Evolutionary conservation across 2,329 filamentous ascomycete genomes (phyloP).

Genomic region (Pseudogymnoascus sp.): DNA sequence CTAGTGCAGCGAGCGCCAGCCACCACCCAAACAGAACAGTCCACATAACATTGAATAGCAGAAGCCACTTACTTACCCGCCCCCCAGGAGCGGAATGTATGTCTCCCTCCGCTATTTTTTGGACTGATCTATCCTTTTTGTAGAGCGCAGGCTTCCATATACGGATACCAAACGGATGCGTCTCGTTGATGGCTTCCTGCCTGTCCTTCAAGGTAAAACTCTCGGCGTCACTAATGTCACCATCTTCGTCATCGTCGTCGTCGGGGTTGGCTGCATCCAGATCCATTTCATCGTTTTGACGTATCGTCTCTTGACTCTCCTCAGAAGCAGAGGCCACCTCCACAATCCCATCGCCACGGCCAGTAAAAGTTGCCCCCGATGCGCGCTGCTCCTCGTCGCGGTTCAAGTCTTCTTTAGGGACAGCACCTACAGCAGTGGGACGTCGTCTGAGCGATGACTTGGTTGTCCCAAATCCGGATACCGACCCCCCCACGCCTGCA

Average conservation of each 20-base stretch:
- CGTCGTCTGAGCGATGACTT: conserved; percentile 41
- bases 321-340: conserved; percentile 16
- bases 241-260: conserved; percentile 55
- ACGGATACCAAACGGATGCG: conserved; percentile 95
- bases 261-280: conserved; percentile 24
- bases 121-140: conserved; percentile 94
- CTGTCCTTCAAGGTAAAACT: conserved; percentile 97
- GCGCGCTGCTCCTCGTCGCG: conserved; percentile 38
- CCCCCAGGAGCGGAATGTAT: conserved; percentile 93
- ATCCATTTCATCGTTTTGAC: conserved; percentile 18
- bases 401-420: conserved; percentile 42
- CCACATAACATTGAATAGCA: conserved; percentile 87
- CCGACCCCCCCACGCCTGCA: conserved; percentile 22
- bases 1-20: conserved; percentile 69
- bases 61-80: conserved; percentile 73
- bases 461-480: conserved; percentile 28
- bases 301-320: conserved; percentile 13
- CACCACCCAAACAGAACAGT: conserved; percentile 93
- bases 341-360: conserved; percentile 7
- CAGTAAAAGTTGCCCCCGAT: conserved; percentile 18
- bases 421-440: conserved; percentile 36
- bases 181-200: conserved; percentile 96
- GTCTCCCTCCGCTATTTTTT: conserved; percentile 91
- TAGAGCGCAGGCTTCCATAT: conserved; percentile 98
- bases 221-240: conserved; percentile 79